A percentile compares a stretch with the other conserved stretches of the same genome.
These are phyloP conservation scores for Talaromyces piceae DNA, from an alignment of 2,329 filamentous ascomycete species.

Conservation along the genomic window DNA sequence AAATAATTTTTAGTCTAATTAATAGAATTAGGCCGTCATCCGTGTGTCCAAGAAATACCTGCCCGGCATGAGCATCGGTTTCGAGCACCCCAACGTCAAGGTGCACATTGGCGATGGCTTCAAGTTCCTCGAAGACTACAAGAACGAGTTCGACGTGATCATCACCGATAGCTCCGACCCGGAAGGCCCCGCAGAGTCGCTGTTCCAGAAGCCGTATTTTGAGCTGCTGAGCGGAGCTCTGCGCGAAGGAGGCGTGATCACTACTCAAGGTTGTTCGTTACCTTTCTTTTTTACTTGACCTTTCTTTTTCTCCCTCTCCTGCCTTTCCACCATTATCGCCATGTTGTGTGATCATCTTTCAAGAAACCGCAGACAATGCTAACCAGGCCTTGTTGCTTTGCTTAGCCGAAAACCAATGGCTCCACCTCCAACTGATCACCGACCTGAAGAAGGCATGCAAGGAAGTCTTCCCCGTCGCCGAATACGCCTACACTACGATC, in stretches of 20 bases:
- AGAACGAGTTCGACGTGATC: conserved; percentile 98
- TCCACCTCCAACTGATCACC: conserved; percentile 87
- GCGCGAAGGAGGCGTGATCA: conserved; percentile 93
- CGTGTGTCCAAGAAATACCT: conserved; percentile 98
- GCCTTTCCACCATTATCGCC: conserved; percentile 3
- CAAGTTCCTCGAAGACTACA: conserved; percentile 94
- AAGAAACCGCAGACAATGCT: too few species aligned
- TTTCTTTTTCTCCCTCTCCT: conserved; percentile 14
- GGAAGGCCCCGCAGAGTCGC: conserved; percentile 87
- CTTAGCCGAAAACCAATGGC: conserved; percentile 97
- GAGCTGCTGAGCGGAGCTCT: conserved; percentile 85
- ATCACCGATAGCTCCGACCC: conserved; percentile 98
- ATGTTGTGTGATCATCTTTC: not conserved
- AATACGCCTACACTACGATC: conserved; percentile 98
- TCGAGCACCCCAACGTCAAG: conserved; percentile 88
- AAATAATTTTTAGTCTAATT: not conserved
- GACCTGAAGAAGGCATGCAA: conserved; percentile 95
- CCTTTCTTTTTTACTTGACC: conserved; percentile 47
- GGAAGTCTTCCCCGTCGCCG: conserved; percentile 92
- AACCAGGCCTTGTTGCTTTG: too few species aligned
- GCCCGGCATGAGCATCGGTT: conserved; percentile 85
- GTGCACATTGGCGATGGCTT: conserved; percentile 94
- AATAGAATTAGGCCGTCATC: conserved; percentile 65
- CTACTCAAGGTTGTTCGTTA: conserved; percentile 99
- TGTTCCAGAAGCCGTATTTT: conserved; percentile 99